Evolutionary conservation across 441 rosid genomes (phyloP), one percentile per base, ranked within the genome.

Genomic region (Adansonia madagascariensis): DNA sequence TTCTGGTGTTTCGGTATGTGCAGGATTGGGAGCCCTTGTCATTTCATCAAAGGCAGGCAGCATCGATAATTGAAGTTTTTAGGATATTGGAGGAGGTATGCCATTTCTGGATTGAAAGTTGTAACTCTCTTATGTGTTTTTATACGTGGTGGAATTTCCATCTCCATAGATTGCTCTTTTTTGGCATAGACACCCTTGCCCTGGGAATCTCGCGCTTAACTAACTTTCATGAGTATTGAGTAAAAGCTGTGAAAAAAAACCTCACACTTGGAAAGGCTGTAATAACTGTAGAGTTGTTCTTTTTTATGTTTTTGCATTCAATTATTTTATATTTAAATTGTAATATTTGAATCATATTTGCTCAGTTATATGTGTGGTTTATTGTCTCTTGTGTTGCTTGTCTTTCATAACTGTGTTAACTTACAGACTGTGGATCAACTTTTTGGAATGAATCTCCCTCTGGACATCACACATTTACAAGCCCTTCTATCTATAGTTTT

Each of bases 11-110:
- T 79, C 67, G 79, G 69, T 77, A 59, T 81, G 49, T 85, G 91
- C 88, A 97, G 99, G 95, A 92, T 74, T 97, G 99, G 99, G 98
- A 93, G 86, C 95, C 99, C 79, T 82, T 97, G 76, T 97, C 99
- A 76, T 86, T 81, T 84, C 98, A 94, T 76, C 97, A 97, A 79
- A 91, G 88, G 74, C 98, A 93, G 80, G 94, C 97, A 50, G 87
- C 92, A 79, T 97, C 99, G 52, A 85, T 92, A 78, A 86, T 97
- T 73, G 99, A 97, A 89, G 94, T 97, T 81, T 97, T 97, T 80
- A 93, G 99, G 88, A 97, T 97, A 39, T 82, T 97, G 75, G 99
- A 97, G 86, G 98, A 97, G 99, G 99, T 97, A 87, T 57, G 72
- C 53, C 18, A 62, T 75, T 12, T 62, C 66, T 62, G 8, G 18